Evolutionary conservation across 2,329 filamentous ascomycete species (phyloP).

Genomic region (Sporothrix brunneoviolacea): DNA sequence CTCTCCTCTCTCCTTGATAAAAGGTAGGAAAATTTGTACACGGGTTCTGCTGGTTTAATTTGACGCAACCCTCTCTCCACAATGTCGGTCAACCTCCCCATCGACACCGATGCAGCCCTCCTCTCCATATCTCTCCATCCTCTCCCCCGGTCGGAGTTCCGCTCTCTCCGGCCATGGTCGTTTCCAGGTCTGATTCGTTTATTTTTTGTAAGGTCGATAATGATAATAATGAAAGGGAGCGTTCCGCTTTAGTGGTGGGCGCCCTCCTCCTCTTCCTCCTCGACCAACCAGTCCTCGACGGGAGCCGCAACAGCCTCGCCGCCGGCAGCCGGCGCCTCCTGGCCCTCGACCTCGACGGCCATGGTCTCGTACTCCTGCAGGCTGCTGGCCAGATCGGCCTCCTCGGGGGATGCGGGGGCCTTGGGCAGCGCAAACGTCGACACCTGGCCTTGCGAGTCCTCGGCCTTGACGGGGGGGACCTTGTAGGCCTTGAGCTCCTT

Average conservation of each 20-base stretch:
- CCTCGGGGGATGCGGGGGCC: slow-evolving; percentile 82
- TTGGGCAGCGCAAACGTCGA: slow-evolving; percentile 78
- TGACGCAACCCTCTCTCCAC: too few species aligned
- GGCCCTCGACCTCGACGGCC: slow-evolving; percentile 89
- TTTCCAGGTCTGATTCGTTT: too few species aligned
- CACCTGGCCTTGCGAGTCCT: slow-evolving; percentile 84
- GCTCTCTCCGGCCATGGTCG: too few species aligned
- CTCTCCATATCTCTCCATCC: too few species aligned
- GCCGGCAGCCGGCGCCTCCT: slow-evolving; percentile 58
- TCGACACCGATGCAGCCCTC: too few species aligned
- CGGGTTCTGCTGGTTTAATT: too few species aligned
- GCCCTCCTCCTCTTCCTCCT: slow-evolving; percentile 58
- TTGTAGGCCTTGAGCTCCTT: slow-evolving; percentile 96
- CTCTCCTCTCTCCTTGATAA: too few species aligned
- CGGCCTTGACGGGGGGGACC: slow-evolving; percentile 71
- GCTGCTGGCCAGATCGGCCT: slow-evolving; percentile 84
- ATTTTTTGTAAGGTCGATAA: too few species aligned
- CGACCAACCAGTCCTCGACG: slow-evolving; percentile 72
- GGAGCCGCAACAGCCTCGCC: slow-evolving; percentile 51
- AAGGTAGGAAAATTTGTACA: slow-evolving; percentile 13
- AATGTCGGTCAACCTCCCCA: too few species aligned
- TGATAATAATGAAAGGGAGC: too few species aligned
- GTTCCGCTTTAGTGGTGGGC: slow-evolving; percentile 31
- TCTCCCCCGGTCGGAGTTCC: too few species aligned
- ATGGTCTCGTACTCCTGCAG: slow-evolving; percentile 92